A percentile compares a stretch with the other conserved stretches of the same genome.
phyloP scores from a whole-genome alignment of 1,139 yeast genomes.

The Yamadazyma blattariae region DNA sequence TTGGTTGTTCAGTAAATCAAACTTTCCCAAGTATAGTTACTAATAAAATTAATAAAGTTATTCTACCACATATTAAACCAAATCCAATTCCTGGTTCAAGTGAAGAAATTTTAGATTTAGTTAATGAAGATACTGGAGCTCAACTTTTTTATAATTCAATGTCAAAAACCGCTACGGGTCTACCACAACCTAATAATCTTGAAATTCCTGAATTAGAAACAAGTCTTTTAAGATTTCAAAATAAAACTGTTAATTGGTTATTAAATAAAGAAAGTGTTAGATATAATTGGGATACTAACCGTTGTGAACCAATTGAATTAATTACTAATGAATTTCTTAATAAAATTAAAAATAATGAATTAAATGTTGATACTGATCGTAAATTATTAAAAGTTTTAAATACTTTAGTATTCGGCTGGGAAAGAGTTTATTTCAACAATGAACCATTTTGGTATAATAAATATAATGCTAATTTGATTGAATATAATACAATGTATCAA shows the following conservation, averaged over 20 bases:
- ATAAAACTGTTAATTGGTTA: constrained; percentile 65
- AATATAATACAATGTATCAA: constrained; percentile 25
- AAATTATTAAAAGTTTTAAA: constrained; percentile 21
- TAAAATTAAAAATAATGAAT: constrained; percentile 3
- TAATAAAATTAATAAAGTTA: constrained; percentile 11
- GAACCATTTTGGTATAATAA: constrained; percentile 44
- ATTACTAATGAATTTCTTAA: constrained; percentile 11
- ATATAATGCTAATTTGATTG: constrained; percentile 46
- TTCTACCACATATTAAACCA: constrained; percentile 7
- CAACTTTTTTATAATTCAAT: constrained; percentile 35
- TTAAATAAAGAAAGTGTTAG: constrained; percentile 54
- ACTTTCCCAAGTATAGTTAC: constrained; percentile 10
- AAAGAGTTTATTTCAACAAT: constrained; percentile 19
- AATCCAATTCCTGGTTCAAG: constrained; percentile 2
- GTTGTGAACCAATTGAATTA: constrained; percentile 18
- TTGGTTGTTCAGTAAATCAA: constrained; percentile 15
- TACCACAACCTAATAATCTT: constrained; percentile 19
- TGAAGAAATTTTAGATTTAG: constrained; percentile 5
- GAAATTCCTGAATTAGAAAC: constrained; percentile 51
- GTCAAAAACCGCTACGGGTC: constrained; percentile 26
- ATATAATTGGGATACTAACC: constrained; percentile 27
- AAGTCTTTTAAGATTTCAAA: constrained; percentile 55
- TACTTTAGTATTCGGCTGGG: constrained; percentile 53
- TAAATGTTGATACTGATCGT: constrained; percentile 3
- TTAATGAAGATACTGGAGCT: constrained; percentile 7